phyloP scores from a whole-genome alignment of 1,284 basidiomycete genomes.

The Cystobasidium sp. region DNA sequence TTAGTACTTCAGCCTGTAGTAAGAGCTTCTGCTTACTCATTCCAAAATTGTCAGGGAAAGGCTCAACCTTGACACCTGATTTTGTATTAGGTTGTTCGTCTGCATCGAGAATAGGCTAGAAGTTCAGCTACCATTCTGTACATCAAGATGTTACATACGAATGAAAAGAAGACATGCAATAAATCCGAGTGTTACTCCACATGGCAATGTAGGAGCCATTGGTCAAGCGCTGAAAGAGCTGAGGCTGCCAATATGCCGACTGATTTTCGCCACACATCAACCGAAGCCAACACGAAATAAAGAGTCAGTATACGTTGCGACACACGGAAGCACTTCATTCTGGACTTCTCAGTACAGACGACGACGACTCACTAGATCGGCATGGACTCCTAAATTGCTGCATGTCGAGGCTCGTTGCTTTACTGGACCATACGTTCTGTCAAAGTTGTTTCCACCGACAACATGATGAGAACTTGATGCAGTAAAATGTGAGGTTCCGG shows the following conservation, averaged over 20 bases:
- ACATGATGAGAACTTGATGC: conserved; percentile 19
- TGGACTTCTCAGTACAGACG: too few species aligned
- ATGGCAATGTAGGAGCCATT: conserved; percentile 36
- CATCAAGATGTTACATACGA: too few species aligned
- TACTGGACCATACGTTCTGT: conserved; percentile 12
- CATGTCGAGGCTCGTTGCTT: conserved; percentile 16
- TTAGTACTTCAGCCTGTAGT: too few species aligned
- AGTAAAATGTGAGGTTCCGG: neutral
- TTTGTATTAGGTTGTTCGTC: conserved; percentile 20
- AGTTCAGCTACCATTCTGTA: too few species aligned
- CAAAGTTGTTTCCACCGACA: conserved; percentile 27
- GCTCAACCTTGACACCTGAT: conserved; percentile 25
- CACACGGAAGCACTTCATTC: too few species aligned
- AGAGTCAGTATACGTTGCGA: too few species aligned
- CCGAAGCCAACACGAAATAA: too few species aligned
- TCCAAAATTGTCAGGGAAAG: conserved; percentile 27
- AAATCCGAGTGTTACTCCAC: too few species aligned
- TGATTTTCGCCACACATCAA: neutral
- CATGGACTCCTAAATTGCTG: conserved; percentile 26
- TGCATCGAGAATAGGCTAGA: neutral
- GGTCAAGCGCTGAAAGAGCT: conserved; percentile 8
- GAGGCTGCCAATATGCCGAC: conserved; percentile 31
- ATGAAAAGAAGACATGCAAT: too few species aligned
- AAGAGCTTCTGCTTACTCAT: conserved; percentile 20
- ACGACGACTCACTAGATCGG: conserved; percentile 2